A percentile compares a stretch with the other conserved stretches of the same genome.
Conservation (phyloP, 768 basidiomycete genomes). For the Psilocybe sp. region DNA sequence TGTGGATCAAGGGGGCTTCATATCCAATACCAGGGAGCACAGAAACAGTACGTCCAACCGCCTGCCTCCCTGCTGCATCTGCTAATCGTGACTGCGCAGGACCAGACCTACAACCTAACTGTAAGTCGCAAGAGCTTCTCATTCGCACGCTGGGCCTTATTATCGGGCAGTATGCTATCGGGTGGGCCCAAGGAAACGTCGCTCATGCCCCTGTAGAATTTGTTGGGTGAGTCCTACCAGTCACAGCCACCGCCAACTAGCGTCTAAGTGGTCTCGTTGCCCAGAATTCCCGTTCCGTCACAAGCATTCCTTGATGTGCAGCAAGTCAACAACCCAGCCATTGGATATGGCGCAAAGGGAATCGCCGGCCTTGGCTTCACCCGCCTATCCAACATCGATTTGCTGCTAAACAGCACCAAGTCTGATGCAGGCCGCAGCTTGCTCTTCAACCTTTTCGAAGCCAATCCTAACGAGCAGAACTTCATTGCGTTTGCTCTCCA, state of each 20-base stretch:
- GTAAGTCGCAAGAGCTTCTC: slow-evolving; percentile 34
- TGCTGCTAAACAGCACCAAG: slow-evolving; percentile 52
- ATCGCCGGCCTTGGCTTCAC: slow-evolving; percentile 79
- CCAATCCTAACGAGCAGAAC: slow-evolving; percentile 70
- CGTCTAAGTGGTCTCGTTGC: not conserved
- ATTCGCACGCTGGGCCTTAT: not conserved
- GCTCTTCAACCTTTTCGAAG: slow-evolving; percentile 72
- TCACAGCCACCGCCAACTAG: not conserved
- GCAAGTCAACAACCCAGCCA: slow-evolving; percentile 65
- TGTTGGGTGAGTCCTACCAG: slow-evolving; percentile 51
- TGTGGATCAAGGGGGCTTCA: slow-evolving; percentile 59
- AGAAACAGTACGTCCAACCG: slow-evolving; percentile 42
- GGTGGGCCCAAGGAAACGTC: slow-evolving; percentile 70
- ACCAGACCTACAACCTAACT: slow-evolving; percentile 55
- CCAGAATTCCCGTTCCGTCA: slow-evolving; percentile 57
- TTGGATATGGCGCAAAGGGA: slow-evolving; percentile 68
- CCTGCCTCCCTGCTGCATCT: slow-evolving; percentile 3
- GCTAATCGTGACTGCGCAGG: slow-evolving; percentile 27
- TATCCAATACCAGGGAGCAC: slow-evolving; percentile 47
- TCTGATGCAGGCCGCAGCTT: slow-evolving; percentile 63
- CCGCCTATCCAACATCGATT: slow-evolving; percentile 71
- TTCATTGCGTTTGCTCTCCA: slow-evolving; percentile 78
- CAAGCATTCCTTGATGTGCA: slow-evolving; percentile 74
- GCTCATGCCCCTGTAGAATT: slow-evolving; percentile 63
- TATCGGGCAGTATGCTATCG: slow-evolving; percentile 66